A percentile compares a stretch with the other conserved stretches of the same genome.
Evolutionary conservation across 306 rosid genomes (phyloP).

Genomic region (Luffa aegyptiaca): DNA sequence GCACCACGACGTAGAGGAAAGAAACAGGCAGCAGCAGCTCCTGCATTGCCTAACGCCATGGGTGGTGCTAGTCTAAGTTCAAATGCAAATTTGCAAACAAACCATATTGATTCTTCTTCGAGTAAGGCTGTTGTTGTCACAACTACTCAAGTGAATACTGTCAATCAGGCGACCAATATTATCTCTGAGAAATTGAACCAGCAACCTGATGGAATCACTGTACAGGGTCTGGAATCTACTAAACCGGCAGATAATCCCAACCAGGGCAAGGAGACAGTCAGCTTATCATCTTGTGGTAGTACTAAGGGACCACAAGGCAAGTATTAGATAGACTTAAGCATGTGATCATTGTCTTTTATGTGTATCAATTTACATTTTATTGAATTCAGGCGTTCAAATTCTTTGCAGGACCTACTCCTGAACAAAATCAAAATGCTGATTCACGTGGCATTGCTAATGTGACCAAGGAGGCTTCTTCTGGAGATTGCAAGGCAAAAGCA

Average conservation of each 20-base stretch:
- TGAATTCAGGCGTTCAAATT: conserved; percentile 14
- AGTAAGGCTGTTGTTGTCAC: conserved; percentile 16
- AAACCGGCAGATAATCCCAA: conserved; percentile 24
- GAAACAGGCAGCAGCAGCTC: conserved; percentile 36
- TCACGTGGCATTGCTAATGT: conserved; percentile 21
- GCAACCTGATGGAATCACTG: conserved; percentile 19
- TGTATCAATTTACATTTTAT: not conserved
- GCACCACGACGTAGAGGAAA: conserved; percentile 74
- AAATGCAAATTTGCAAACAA: conserved; percentile 25
- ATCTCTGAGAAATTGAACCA: conserved; percentile 33
- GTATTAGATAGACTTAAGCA: conserved; percentile 6
- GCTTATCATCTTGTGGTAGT: conserved; percentile 31
- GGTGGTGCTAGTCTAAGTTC: conserved; percentile 32
- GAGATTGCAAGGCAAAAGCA: conserved; percentile 16
- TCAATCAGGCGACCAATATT: conserved; percentile 8
- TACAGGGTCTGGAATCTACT: conserved; percentile 26
- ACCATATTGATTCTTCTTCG: conserved; percentile 24
- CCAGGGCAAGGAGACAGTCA: conserved; percentile 27
- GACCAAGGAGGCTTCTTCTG: conserved; percentile 24
- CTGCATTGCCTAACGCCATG: conserved; percentile 29
- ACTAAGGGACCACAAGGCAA: conserved; percentile 31
- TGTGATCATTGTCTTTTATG: not conserved
- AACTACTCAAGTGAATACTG: conserved; percentile 26
- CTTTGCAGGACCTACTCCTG: conserved; percentile 42
- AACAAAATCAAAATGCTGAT: conserved; percentile 30